A percentile compares a stretch with the other conserved stretches of the same genome.
phyloP scores from a whole-genome alignment of 805 yeast genomes.

The Lachancea dasiensis region DNA sequence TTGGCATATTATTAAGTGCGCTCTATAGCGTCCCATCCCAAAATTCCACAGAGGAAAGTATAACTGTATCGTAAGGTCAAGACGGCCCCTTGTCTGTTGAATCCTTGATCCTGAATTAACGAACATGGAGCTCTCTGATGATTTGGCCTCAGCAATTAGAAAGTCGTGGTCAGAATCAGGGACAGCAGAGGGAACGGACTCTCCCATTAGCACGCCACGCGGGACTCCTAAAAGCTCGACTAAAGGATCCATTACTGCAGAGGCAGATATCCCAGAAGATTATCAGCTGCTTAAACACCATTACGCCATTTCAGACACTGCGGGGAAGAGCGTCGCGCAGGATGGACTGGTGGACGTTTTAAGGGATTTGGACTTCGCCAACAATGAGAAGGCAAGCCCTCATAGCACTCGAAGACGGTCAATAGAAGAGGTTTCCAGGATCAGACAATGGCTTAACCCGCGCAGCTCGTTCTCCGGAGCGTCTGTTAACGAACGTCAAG shows the following conservation, averaged over 20 bases:
- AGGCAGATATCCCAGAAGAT: conserved; percentile 1
- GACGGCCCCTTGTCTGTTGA: too few relatives aligned
- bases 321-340: conserved; percentile 3
- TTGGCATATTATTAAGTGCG: not conserved
- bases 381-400: not conserved
- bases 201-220: conserved; percentile 8
- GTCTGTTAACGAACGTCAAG: conserved; percentile 19
- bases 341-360: conserved; percentile 5
- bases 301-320: conserved; percentile 9
- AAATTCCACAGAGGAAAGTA: too few relatives aligned
- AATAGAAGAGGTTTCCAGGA: conserved; percentile 30
- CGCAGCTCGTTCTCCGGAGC: conserved; percentile 32
- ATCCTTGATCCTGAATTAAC: not conserved
- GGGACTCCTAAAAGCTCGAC: conserved; percentile 6
- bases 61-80: too few relatives aligned
- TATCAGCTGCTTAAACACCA: conserved; percentile 10
- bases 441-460: conserved; percentile 31
- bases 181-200: conserved; percentile 3
- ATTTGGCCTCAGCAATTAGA: conserved; percentile 28
- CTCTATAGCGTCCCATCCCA: too few relatives aligned
- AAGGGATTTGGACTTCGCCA: conserved; percentile 5
- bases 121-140: conserved; percentile 19
- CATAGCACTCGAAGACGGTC: conserved; percentile 23
- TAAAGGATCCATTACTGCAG: conserved; percentile 3
- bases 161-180: conserved; percentile 30